phyloP scores from a whole-genome alignment of 306 rosid genomes.

The Bauhinia variegata region DNA sequence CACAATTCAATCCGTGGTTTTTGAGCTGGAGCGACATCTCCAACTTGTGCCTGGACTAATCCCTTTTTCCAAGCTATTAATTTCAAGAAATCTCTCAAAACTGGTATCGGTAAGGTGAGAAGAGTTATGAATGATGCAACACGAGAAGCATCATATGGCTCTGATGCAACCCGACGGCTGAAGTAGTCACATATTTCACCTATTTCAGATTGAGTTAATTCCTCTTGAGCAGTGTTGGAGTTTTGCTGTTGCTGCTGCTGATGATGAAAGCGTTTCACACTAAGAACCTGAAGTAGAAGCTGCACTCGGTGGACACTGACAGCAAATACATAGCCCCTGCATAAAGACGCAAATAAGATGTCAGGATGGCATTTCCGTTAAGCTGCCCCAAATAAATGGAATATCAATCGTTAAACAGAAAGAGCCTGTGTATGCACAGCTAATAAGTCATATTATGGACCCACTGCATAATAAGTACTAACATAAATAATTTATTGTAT shows the following conservation, averaged over 20 bases:
- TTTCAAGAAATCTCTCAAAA: conserved; percentile 92
- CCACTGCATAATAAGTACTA: not conserved
- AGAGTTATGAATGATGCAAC: conserved; percentile 98
- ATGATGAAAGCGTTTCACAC: conserved; percentile 97
- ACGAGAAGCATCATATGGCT: conserved; percentile 98
- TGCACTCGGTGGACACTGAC: conserved; percentile 99
- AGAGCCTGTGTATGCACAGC: not conserved
- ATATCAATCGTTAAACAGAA: not conserved
- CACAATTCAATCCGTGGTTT: conserved; percentile 94
- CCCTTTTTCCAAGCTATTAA: conserved; percentile 98
- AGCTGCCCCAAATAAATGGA: not conserved
- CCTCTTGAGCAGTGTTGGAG: conserved; percentile 78
- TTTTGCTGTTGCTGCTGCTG: conserved; percentile 89
- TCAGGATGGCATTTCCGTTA: conserved; percentile 25
- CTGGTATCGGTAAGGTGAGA: conserved; percentile 92
- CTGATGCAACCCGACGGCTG: conserved; percentile 98
- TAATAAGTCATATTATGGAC: conserved; percentile 2
- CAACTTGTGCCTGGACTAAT: conserved; percentile 79
- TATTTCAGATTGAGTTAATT: conserved; percentile 81
- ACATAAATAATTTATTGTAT: not conserved
- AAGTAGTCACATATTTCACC: conserved; percentile 96
- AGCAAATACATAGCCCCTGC: conserved; percentile 99
- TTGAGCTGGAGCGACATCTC: conserved; percentile 84
- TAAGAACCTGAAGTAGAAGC: conserved; percentile 97
- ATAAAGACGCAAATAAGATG: conserved; percentile 36